Evolutionary conservation across 2,329 filamentous ascomycete species (phyloP), one percentile per base, ranked within the genome.

Genomic region (Phaeosphaeriaceae sp.): DNA sequence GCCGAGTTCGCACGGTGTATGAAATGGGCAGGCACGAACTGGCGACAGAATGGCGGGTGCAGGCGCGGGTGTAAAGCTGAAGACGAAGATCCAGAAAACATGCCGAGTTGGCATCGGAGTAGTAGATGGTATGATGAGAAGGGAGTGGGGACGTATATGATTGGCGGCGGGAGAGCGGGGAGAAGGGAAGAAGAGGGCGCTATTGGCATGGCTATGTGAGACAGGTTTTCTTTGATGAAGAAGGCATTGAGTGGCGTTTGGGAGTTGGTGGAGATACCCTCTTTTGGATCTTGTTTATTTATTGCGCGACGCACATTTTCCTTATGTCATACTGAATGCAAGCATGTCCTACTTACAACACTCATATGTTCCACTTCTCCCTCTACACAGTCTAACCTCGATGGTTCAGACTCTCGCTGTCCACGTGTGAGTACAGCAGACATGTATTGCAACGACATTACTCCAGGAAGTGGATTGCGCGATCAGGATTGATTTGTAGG

Each of bases 61-160:
- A 66, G 72, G 44, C 59, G 71, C 17, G 73, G 73, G 0, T 77
- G 74, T 49, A 64, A 62, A 59, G 68, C 74, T 51, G 74, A 77
- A 51, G 74, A 77, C 35, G 74, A 76, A 51, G 74, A 74, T 58
- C 59, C 65, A 0, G 68, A 71, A 43, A 66, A 64, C 3, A 49
- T 76, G n/a, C 73, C 74, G n/a, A 69, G 69, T 55, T 77, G 74
- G 73, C 74, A 77, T 63, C 64, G 69, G 30, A 70, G 65, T 47
- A 72, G 68, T 64, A 57, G 69, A 48, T 72, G 71, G 66, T 77
- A 75, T 55, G 71, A 72, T 32, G 66, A 69, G 30, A 65, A 55
- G 32, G 67, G 69, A 7, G 65, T 57, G 42, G 70, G 72, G 17
- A 74, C 72, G 22, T 70, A 68, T 49, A 75, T 74, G 69, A 64